Evolutionary conservation across 2,329 filamentous ascomycete genomes (phyloP), one percentile per base, ranked within the genome.

Genomic region (Penicillium sp.): DNA sequence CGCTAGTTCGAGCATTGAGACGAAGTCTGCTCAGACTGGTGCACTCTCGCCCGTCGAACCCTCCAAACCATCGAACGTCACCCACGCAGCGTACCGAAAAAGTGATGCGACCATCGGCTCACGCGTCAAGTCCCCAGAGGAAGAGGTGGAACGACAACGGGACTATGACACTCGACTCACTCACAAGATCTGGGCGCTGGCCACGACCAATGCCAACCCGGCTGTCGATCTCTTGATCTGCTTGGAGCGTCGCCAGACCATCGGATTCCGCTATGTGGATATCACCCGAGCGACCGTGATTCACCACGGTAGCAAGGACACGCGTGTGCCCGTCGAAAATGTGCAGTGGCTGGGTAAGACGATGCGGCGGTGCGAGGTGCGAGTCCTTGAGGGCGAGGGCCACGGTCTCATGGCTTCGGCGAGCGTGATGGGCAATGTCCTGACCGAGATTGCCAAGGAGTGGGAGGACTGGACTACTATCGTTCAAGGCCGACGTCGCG

Each of bases 341-440:
- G 92, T 97, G 22, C 86, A 89, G 65, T 99, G 95, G 95, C 83
- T 99, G 7, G 93, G 92, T 59, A 93, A 93, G 76, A 90, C 90
- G 43, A 98, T 99, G 93, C 87, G 90, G 34, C 84, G 91, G 50
- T 98, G 94, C 75, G 95, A 98, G 74, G 91, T 99, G 14, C 83
- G 94, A 5, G 87, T 98, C 5, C 82, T 99, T 3, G 90, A 96
- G 66, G 92, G 91, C 5, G 94, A 99, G 75, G 92, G 93, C 3
- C 95, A 99, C 72, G 94, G 95, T 0, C 80, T 99, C 25, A 99
- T 99, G 95, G 95, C 95, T 0, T 96, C 90, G 66, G 93, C 95
- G 0, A 82, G 83, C 14, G 94, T 98, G 47, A 99, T 99, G 95
- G 91, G 92, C 45, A 88, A 89, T 20, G 90, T 98, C n/a, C 80